Evolutionary conservation across 2,329 filamentous ascomycete genomes (phyloP).

Genomic region (Apiospora pterosperma): DNA sequence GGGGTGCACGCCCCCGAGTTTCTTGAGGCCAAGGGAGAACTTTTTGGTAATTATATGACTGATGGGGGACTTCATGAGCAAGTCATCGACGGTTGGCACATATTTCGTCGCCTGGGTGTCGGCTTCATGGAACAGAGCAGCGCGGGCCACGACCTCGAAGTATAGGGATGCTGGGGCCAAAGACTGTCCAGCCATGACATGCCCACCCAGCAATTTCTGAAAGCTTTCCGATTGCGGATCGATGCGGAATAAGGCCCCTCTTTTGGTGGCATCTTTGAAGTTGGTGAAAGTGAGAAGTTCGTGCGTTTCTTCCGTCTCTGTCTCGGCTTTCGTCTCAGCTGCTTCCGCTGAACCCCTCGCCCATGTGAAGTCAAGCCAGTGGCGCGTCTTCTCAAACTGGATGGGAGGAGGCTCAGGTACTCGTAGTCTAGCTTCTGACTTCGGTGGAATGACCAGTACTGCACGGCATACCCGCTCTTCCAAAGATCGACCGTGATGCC

Average conservation of each 20-base stretch:
- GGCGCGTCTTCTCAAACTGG: slow-evolving; percentile 24
- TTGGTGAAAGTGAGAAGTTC: slow-evolving; percentile 8
- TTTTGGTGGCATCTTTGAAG: slow-evolving; percentile 7
- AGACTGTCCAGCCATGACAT: slow-evolving; percentile 20
- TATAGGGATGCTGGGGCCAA: slow-evolving; percentile 26
- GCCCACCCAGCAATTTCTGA: slow-evolving; percentile 15
- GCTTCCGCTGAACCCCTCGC: neutral
- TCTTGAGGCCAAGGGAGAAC: slow-evolving; percentile 12
- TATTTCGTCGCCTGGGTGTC: slow-evolving; percentile 9
- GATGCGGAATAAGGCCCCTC: slow-evolving; percentile 10
- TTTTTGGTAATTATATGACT: neutral
- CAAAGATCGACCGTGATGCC: slow-evolving; percentile 4
- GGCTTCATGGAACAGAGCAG: slow-evolving; percentile 26
- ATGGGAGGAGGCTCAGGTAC: slow-evolving; percentile 21
- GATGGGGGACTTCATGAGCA: slow-evolving; percentile 14
- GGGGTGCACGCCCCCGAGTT: neutral
- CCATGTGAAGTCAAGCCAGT: slow-evolving; percentile 18
- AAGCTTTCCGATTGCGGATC: slow-evolving; percentile 16
- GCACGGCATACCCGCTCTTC: slow-evolving; percentile 6
- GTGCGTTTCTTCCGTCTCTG: slow-evolving; percentile 1
- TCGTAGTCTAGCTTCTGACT: slow-evolving; percentile 10
- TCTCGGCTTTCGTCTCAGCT: neutral
- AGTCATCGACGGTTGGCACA: slow-evolving; percentile 12
- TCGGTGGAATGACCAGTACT: slow-evolving; percentile 23
- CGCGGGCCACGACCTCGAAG: slow-evolving; percentile 20